Conservation (phyloP, 257 asterid species). For the Euphrasia confusa region DNA sequence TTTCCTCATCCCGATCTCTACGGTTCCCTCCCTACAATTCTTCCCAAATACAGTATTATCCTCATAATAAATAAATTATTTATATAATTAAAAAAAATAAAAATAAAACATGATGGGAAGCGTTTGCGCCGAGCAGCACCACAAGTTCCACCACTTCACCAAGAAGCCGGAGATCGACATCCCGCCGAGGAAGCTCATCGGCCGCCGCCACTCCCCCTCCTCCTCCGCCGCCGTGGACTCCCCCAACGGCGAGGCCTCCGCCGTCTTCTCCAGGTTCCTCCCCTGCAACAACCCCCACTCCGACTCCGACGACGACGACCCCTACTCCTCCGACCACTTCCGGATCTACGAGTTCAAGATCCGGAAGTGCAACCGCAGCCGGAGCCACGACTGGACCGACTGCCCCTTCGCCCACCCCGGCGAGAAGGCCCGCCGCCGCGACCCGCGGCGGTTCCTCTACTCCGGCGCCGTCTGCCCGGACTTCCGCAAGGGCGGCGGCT, state of each 20-base stretch:
- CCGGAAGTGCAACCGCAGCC: constrained; percentile 78
- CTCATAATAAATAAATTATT: not conserved
- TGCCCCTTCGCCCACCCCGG: constrained; percentile 98
- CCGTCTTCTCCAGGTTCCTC: constrained; percentile 60
- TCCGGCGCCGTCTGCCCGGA: constrained; percentile 82
- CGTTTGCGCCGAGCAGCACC: constrained; percentile 52
- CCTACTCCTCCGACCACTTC: constrained; percentile 81
- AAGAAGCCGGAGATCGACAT: constrained; percentile 74
- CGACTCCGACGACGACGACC: constrained; percentile 46
- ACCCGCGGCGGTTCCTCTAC: constrained; percentile 72
- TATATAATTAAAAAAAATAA: not conserved
- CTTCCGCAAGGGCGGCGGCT: constrained; percentile 79
- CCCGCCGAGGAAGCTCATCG: constrained; percentile 72
- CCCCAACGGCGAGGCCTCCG: constrained; percentile 42
- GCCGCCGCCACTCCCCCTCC: constrained; percentile 25
- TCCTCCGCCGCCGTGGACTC: constrained; percentile 28
- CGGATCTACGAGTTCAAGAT: constrained; percentile 91
- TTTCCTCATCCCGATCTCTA: not conserved
- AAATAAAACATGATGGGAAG: constrained; percentile 47
- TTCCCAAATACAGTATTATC: not conserved
- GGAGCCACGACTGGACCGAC: constrained; percentile 99
- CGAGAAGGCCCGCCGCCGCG: constrained; percentile 88
- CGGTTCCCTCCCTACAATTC: constrained; percentile 1
- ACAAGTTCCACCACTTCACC: constrained; percentile 55
- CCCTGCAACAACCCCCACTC: constrained; percentile 50